A percentile compares a stretch with the other conserved stretches of the same genome.
These are phyloP conservation scores for Silene conica DNA, from an alignment of 148 eudicot species.

Conservation along the genomic window DNA sequence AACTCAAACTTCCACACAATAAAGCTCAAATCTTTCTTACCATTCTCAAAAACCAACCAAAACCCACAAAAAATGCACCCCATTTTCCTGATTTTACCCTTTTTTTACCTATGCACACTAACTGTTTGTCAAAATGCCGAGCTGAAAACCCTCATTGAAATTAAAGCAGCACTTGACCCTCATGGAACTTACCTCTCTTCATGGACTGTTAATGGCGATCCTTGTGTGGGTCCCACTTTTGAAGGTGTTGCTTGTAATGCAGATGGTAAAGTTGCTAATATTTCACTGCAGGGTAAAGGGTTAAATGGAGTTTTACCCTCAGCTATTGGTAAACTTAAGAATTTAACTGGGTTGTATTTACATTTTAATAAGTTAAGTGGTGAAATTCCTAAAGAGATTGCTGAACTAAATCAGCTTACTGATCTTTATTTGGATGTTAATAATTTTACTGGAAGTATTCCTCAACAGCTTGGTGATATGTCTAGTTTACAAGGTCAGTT, in stretches of 20 bases:
- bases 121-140: constrained; percentile 31
- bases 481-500: constrained; percentile 74
- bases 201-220: constrained; percentile 49
- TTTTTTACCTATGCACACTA: constrained; percentile 25
- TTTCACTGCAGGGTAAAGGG: constrained; percentile 80
- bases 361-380: constrained; percentile 71
- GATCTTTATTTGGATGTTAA: constrained; percentile 89
- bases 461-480: constrained; percentile 56
- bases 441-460: constrained; percentile 60
- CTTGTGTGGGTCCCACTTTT: constrained; percentile 49
- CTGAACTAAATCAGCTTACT: constrained; percentile 50
- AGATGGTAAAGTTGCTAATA: constrained; percentile 61
- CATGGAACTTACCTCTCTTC: constrained; percentile 45
- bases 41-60: not conserved
- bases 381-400: constrained; percentile 59
- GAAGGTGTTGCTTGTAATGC: constrained; percentile 72
- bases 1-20: not conserved
- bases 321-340: constrained; percentile 59
- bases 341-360: constrained; percentile 71
- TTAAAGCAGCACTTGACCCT: constrained; percentile 74
- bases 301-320: constrained; percentile 57
- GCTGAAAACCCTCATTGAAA: constrained; percentile 37
- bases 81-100: constrained; percentile 12
- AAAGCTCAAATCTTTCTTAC: constrained; percentile 21
- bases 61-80: constrained; percentile 17